phyloP scores from a whole-genome alignment of 1,139 yeast species.

The Pichia sp. region DNA sequence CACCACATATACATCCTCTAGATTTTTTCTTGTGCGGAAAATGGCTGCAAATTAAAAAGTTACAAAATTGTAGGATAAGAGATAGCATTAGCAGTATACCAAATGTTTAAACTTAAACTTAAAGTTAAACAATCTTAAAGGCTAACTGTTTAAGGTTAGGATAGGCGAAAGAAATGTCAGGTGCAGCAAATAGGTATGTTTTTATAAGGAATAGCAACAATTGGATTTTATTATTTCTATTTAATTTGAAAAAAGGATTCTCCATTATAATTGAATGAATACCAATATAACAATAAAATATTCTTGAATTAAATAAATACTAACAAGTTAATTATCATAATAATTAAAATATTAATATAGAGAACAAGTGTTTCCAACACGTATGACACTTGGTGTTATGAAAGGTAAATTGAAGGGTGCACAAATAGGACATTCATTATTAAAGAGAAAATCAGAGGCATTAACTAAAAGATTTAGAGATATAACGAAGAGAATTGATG shows the following conservation, averaged over 20 bases:
- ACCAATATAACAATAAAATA: background rate
- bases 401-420: conserved; percentile 95
- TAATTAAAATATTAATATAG: conserved; percentile 37
- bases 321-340: background rate
- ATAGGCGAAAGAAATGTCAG: conserved; percentile 13
- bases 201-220: background rate
- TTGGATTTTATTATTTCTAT: too few relatives aligned
- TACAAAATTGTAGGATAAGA: background rate
- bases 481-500: conserved; percentile 89
- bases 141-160: too few relatives aligned
- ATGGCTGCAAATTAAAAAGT: conserved; percentile 5
- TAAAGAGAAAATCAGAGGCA: conserved; percentile 96
- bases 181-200: conserved; percentile 20
- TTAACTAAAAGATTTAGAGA: conserved; percentile 94
- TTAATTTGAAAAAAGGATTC: background rate
- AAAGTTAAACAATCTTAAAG: too few relatives aligned
- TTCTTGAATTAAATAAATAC: background rate
- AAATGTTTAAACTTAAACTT: too few relatives aligned
- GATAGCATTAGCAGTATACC: too few relatives aligned
- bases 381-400: conserved; percentile 95
- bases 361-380: conserved; percentile 90
- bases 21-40: background rate
- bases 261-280: too few relatives aligned
- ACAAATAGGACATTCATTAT: conserved; percentile 87
- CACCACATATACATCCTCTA: background rate